These are phyloP conservation scores for Chenopodium suecicum DNA, from an alignment of 148 eudicot genomes.

Conservation along the genomic window DNA sequence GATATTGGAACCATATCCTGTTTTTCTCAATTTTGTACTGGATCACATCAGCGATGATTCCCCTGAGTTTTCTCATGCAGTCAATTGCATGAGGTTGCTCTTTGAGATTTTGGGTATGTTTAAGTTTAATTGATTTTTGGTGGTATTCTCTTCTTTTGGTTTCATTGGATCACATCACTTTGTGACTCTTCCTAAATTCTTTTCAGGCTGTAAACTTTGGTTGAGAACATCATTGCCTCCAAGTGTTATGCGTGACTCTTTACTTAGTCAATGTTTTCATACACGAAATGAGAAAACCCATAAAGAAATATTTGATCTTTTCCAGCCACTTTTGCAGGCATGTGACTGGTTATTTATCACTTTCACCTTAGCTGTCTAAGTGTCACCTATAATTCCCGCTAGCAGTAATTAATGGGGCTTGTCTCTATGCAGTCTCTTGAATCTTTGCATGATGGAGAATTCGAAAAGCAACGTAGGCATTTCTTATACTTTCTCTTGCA, in stretches of 20 bases:
- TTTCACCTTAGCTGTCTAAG: constrained; percentile 10
- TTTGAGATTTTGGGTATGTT: constrained; percentile 84
- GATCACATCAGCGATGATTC: constrained; percentile 98
- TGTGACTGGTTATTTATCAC: constrained; percentile 26
- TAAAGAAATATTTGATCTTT: constrained; percentile 95
- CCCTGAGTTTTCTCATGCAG: constrained; percentile 89
- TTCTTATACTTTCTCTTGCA: constrained; percentile 84
- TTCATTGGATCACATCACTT: background rate
- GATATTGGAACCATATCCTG: constrained; percentile 85
- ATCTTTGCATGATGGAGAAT: constrained; percentile 95
- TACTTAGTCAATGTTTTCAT: constrained; percentile 96
- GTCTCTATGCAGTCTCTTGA: constrained; percentile 75
- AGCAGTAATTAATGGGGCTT: constrained; percentile 19
- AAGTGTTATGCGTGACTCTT: constrained; percentile 86
- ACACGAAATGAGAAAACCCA: constrained; percentile 91
- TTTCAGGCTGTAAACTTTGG: constrained; percentile 90
- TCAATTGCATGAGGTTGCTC: constrained; percentile 86
- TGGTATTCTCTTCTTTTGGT: background rate
- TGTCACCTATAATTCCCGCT: background rate
- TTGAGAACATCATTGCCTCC: constrained; percentile 90
- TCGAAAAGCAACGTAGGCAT: constrained; percentile 91
- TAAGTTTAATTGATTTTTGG: constrained; percentile 15
- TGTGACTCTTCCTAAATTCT: constrained; percentile 14
- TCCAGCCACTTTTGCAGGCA: constrained; percentile 87
- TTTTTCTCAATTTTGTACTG: constrained; percentile 83